Evolutionary conservation across 1,139 yeast genomes (phyloP).

Genomic region (Diutina scorzettiae): DNA sequence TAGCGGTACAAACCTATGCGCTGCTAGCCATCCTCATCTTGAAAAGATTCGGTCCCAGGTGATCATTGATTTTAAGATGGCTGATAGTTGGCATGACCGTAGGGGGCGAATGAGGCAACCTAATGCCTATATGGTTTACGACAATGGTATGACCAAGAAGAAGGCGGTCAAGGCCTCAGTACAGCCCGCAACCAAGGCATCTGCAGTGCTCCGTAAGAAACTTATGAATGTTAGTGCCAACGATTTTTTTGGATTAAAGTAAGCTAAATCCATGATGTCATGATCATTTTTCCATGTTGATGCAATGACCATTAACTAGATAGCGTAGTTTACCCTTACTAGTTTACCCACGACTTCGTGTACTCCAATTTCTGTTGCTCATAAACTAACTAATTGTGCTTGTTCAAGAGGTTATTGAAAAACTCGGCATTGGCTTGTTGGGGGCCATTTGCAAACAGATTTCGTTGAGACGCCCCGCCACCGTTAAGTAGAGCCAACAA

Average conservation of each 20-base stretch:
- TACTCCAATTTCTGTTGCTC: no score
- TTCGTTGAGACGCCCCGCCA: not conserved
- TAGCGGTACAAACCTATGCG: not conserved
- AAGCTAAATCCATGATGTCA: no score
- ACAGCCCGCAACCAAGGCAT: not conserved
- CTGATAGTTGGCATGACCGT: not conserved
- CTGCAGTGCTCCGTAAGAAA: not conserved
- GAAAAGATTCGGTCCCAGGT: not conserved
- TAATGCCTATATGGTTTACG: not conserved
- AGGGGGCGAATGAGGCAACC: not conserved
- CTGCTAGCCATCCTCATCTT: not conserved
- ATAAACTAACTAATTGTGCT: not conserved
- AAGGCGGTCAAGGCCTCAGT: not conserved
- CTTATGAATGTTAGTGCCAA: not conserved
- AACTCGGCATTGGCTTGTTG: slow-evolving; percentile 1
- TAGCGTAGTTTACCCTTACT: no score
- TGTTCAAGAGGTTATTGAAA: slow-evolving; percentile 2
- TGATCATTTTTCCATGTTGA: no score
- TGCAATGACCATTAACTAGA: no score
- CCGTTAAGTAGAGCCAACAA: slow-evolving; percentile 2
- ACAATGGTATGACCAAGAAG: not conserved
- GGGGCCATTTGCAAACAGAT: not conserved
- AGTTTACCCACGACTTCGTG: no score
- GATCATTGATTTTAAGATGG: not conserved
- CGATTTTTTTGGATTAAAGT: not conserved